Base-by-base conservation (phyloP, 176 grass and related monocot species). In the Phoenix dactylifera region DNA sequence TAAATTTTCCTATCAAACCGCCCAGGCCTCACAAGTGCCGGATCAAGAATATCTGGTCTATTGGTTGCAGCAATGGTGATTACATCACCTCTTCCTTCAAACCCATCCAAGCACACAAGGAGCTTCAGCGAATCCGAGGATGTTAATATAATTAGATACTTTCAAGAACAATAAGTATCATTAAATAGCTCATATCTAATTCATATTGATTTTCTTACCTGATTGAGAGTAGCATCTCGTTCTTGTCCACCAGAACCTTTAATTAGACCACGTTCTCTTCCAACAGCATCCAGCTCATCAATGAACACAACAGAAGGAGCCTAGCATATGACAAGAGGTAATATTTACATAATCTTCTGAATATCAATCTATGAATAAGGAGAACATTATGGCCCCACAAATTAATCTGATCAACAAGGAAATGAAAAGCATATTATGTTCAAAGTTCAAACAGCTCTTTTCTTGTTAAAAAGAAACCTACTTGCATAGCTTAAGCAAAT, bases 271-370 rank as follows among this genome's bases (percentile, higher is more conserved):
- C 74, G 74, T 68, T 67, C 65, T 60, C 74, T 76, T 55, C 74
- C 74, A 62, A 76, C 74, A 32, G 74, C 74, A 76, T 76, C 74
- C 26, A 76, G 51, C 48, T 76, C 74, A 76, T 76, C 74, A 48
- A 76, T 76, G 55, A 76, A 76, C 5, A 76, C 74, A 61, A 76
- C 74, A 25, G 74, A 68, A 4, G 74, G 74, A 52, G 74, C 74
- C 74, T 76, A 52, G 22, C 49, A 54, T 49, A 54, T 44, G 35
- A 44, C 16, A 26, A 50, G 26, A 57, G 58, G 15, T 49, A 52
- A 22, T 35, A 61, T n/a, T 12, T 50, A 50, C 18, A 64, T 44
- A 44, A 39, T 39, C 35, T 10, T 12, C 35, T 39, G 9, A 39
- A 12, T 6, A 30, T 30, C 28, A 30, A 30, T 30, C 28, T 30